A percentile compares a stretch with the other conserved stretches of the same genome.
Evolutionary conservation across 768 basidiomycete species (phyloP).

Genomic region (Boletus sp.): DNA sequence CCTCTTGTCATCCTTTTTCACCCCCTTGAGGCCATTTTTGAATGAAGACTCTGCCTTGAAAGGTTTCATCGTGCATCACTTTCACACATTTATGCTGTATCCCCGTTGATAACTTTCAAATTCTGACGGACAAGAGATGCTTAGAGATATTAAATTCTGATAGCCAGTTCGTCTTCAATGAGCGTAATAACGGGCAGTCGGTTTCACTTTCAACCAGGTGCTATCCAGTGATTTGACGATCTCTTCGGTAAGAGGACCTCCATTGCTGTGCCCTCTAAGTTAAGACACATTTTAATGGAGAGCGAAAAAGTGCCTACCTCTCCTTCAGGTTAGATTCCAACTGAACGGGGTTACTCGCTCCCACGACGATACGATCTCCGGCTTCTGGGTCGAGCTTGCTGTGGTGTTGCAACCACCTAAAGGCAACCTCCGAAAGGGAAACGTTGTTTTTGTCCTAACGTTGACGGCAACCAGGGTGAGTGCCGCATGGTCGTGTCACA

Average conservation of each 20-base stretch:
- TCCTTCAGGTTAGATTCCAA: constrained; percentile 29
- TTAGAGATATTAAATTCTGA: not conserved
- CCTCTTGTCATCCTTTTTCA: constrained; percentile 29
- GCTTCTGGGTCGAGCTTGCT: constrained; percentile 12
- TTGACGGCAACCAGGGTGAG: not conserved
- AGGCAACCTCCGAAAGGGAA: constrained; percentile 13
- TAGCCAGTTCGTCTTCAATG: not conserved
- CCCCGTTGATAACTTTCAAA: not conserved
- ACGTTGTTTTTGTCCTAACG: constrained; percentile 11
- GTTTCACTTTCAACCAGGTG: constrained; percentile 8
- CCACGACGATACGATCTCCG: constrained; percentile 35
- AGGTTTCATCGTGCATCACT: too few species aligned
- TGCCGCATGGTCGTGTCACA: not conserved
- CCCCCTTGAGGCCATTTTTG: too few species aligned
- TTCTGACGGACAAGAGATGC: not conserved
- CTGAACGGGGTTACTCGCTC: constrained; percentile 35
- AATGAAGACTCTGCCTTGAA: too few species aligned
- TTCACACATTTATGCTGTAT: not conserved
- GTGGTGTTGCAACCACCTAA: constrained; percentile 25
- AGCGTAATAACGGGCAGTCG: constrained; percentile 1
- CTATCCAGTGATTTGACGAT: not conserved
- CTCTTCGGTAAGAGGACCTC: constrained; percentile 6
- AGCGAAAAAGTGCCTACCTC: not conserved
- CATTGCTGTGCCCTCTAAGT: not conserved
- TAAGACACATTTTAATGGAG: not conserved